Conservation (phyloP, 495 filamentous ascomycete genomes). For the Penicillium goetzii region DNA sequence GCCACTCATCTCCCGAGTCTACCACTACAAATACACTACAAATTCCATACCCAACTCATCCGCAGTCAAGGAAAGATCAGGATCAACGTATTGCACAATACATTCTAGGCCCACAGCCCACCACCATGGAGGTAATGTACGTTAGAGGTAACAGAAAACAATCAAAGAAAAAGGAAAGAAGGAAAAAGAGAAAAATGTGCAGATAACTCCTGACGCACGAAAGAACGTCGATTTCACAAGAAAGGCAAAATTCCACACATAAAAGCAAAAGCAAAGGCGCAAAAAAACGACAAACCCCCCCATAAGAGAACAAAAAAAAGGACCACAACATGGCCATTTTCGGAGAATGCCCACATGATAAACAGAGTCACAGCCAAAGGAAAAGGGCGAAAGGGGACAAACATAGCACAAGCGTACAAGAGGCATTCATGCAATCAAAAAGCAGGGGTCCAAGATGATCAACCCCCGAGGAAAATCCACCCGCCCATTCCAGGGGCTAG, state of each 20-base stretch:
- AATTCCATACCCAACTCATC: not conserved
- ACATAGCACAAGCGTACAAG: not conserved
- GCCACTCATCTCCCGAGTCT: not conserved
- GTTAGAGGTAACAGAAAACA: constrained; percentile 16
- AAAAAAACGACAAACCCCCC: constrained; percentile 15
- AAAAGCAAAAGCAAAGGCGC: constrained; percentile 8
- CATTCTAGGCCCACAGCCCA: constrained; percentile 27
- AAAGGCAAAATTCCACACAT: constrained; percentile 20
- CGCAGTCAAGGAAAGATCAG: not conserved
- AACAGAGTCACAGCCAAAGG: constrained; percentile 7
- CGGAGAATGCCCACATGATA: constrained; percentile 14
- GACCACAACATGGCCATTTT: constrained; percentile 19
- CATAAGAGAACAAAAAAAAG: constrained; percentile 16
- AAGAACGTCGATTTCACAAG: constrained; percentile 20
- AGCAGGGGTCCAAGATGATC: constrained; percentile 6
- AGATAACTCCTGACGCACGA: not conserved
- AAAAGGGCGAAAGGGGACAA: constrained; percentile 7
- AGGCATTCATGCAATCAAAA: constrained; percentile 11
- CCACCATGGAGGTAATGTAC: constrained; percentile 41
- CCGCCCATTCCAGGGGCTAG: constrained; percentile 12
- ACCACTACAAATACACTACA: not conserved
- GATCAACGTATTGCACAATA: constrained; percentile 32
- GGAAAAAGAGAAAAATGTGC: constrained; percentile 14
- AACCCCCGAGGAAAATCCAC: constrained; percentile 3
- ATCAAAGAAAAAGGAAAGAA: constrained; percentile 9